phyloP scores from a whole-genome alignment of 2,329 filamentous ascomycete species.

The Cytospora schulzeri region DNA sequence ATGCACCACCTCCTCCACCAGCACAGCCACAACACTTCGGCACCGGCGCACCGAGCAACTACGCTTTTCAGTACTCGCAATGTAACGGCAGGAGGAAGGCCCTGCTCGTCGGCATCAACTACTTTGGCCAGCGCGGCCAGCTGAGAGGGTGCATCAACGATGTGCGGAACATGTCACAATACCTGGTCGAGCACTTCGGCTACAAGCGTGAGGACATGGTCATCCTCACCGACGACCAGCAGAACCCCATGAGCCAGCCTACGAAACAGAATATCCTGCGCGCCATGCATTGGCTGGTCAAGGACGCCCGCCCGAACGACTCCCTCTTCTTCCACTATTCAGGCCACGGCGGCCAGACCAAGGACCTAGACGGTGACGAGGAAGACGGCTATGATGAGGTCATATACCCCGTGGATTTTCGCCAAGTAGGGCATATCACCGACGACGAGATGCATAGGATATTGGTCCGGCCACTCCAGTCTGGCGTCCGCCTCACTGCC shows the following conservation, averaged over 20 bases:
- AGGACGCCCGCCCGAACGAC: conserved; percentile 89
- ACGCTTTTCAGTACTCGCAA: conserved; percentile 87
- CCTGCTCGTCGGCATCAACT: conserved; percentile 92
- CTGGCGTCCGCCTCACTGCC: conserved; percentile 61
- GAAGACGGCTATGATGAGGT: conserved; percentile 83
- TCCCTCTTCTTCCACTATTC: conserved; percentile 98
- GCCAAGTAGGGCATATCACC: conserved; percentile 77
- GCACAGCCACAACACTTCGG: conserved; percentile 72
- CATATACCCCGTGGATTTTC: conserved; percentile 81
- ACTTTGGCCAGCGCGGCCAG: conserved; percentile 90
- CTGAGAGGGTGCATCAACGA: conserved; percentile 95
- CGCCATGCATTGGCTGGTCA: conserved; percentile 97
- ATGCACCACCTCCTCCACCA: conserved; percentile 67
- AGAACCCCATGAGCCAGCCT: conserved; percentile 95
- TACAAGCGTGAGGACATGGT: conserved; percentile 98
- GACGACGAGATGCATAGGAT: conserved; percentile 82
- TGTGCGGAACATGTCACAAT: conserved; percentile 94
- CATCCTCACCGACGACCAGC: conserved; percentile 91
- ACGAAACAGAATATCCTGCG: conserved; percentile 93
- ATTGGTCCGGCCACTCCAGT: conserved; percentile 61
- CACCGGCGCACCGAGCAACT: conserved; percentile 75
- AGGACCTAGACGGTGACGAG: conserved; percentile 78
- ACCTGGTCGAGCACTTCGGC: conserved; percentile 84
- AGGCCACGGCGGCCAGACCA: conserved; percentile 79
- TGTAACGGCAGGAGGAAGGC: conserved; percentile 90